Percentiles rank a stretch among this genome's conserved stretches.
Evolutionary conservation across 2,329 filamentous ascomycete species (phyloP).

Genomic region (Penicillium brasilianum): DNA sequence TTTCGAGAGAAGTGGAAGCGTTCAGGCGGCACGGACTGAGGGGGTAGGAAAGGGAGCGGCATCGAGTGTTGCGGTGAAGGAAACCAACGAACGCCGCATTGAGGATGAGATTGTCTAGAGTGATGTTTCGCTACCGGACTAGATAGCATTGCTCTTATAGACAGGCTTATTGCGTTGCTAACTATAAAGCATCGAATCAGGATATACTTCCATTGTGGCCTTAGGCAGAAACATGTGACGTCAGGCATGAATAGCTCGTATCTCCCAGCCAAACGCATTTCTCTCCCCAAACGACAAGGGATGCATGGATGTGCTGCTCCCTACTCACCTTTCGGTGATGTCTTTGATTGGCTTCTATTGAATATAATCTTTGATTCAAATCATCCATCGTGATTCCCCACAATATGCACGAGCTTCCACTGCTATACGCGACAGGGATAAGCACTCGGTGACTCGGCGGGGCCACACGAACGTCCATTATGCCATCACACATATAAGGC

Average conservation of each 20-base stretch:
- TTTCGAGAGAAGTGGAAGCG: neutral
- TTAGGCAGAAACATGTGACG: conserved; percentile 18
- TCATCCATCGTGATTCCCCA: neutral
- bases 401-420: neutral
- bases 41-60: conserved; percentile 19
- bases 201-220: conserved; percentile 3
- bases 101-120: conserved; percentile 25
- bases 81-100: conserved; percentile 20
- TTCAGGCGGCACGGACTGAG: neutral
- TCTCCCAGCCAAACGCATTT: neutral
- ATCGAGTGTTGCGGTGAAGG: conserved; percentile 23
- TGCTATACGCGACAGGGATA: neutral
- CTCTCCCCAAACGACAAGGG: neutral
- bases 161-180: neutral
- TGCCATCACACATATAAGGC: neutral
- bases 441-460: neutral
- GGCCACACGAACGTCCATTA: neutral
- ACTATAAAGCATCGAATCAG: neutral
- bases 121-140: neutral
- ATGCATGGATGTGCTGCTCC: neutral
- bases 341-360: neutral
- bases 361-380: neutral
- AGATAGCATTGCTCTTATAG: neutral
- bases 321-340: neutral
- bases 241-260: conserved; percentile 1